Percentiles rank a stretch among this genome's conserved stretches.
phyloP scores from a whole-genome alignment of 179 eudicot species.

The Beta lomatogona region DNA sequence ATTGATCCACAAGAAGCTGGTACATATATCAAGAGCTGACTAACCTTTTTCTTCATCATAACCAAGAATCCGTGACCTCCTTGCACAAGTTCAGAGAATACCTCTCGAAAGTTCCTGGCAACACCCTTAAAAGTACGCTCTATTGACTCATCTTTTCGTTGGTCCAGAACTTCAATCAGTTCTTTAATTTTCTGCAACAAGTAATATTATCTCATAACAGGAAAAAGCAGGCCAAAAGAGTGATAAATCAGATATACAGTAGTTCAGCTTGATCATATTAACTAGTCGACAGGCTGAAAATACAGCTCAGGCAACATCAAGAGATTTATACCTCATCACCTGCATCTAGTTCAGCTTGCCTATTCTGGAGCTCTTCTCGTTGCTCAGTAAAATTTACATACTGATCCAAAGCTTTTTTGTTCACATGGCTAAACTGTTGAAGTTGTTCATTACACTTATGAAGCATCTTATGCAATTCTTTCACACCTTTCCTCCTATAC shows the following conservation, averaged over 20 bases:
- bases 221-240: background rate
- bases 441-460: slow-evolving; percentile 93
- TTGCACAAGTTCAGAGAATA: slow-evolving; percentile 95
- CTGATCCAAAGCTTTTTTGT: slow-evolving; percentile 97
- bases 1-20: too few species aligned
- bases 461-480: slow-evolving; percentile 87
- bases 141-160: slow-evolving; percentile 93
- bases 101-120: slow-evolving; percentile 96
- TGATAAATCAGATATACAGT: background rate
- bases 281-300: slow-evolving; percentile 15
- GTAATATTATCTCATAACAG: slow-evolving; percentile 6
- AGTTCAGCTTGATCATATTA: background rate
- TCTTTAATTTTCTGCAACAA: slow-evolving; percentile 86
- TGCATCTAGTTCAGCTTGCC: slow-evolving; percentile 97
- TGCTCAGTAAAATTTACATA: slow-evolving; percentile 96
- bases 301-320: background rate
- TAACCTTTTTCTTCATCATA: slow-evolving; percentile 98
- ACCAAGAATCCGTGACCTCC: slow-evolving; percentile 95
- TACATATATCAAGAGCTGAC: slow-evolving; percentile 27
- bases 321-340: slow-evolving; percentile 80
- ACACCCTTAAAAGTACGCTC: slow-evolving; percentile 99
- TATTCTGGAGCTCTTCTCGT: slow-evolving; percentile 89
- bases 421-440: slow-evolving; percentile 94
- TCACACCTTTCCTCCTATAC: slow-evolving; percentile 66
- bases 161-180: slow-evolving; percentile 81